phyloP scores from a whole-genome alignment of 75 land plant species.

The Cryptomeria japonica region DNA sequence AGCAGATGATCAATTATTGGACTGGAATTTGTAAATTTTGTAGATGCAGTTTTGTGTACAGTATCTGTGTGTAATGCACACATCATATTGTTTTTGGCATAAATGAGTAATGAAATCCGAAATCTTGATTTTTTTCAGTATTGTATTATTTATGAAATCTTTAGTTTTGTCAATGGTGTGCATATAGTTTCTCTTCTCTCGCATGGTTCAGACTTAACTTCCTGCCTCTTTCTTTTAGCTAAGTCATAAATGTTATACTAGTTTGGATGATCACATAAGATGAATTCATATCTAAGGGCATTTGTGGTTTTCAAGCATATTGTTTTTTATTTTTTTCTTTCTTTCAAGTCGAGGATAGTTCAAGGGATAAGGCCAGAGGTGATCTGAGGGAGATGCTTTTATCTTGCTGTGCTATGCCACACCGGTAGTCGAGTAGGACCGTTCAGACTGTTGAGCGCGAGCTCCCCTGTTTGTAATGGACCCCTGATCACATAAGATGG shows the following conservation, averaged over 20 bases:
- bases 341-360: background rate
- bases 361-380: no score
- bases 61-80: background rate
- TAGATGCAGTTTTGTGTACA: background rate
- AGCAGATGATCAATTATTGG: slow-evolving; percentile 1
- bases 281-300: background rate
- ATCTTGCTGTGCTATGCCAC: no score
- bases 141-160: background rate
- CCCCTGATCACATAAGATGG: background rate
- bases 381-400: no score
- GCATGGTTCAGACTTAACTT: background rate
- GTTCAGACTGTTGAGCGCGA: no score
- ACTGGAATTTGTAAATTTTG: background rate
- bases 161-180: background rate
- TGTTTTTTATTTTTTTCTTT: background rate
- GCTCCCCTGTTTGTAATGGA: no score
- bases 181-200: background rate
- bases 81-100: background rate
- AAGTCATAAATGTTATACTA: background rate
- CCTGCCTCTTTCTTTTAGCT: background rate
- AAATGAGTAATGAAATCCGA: background rate
- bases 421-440: no score
- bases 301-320: background rate
- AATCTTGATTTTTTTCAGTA: background rate
- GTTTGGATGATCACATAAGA: background rate